These are phyloP conservation scores for Xylaria curta DNA, from an alignment of 495 filamentous ascomycete species.

Conservation along the genomic window DNA sequence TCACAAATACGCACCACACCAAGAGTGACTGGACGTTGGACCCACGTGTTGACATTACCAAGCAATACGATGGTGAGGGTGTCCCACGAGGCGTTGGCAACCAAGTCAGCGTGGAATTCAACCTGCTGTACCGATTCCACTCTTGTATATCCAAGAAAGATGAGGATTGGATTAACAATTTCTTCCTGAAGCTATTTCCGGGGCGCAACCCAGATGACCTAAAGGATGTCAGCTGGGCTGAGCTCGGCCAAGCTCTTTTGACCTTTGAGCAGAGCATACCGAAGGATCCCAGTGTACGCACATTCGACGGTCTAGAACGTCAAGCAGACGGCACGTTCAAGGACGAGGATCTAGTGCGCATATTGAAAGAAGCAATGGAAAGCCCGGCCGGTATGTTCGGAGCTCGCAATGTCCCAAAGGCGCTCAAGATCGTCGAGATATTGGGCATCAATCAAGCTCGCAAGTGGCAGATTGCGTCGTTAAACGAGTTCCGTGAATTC, in stretches of 20 bases:
- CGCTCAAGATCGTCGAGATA: conserved; percentile 74
- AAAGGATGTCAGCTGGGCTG: conserved; percentile 52
- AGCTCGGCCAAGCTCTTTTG: conserved; percentile 46
- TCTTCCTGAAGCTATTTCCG: conserved; percentile 64
- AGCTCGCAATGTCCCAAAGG: conserved; percentile 70
- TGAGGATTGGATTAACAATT: conserved; percentile 68
- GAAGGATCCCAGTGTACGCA: conserved; percentile 63
- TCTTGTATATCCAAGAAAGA: conserved; percentile 69
- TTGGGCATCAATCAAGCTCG: conserved; percentile 81
- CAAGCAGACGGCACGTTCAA: conserved; percentile 59
- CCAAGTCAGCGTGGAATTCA: conserved; percentile 79
- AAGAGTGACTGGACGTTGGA: conserved; percentile 79
- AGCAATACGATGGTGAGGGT: conserved; percentile 54
- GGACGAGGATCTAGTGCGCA: conserved; percentile 66
- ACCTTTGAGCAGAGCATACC: conserved; percentile 59
- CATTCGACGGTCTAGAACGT: conserved; percentile 66
- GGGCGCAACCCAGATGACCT: conserved; percentile 60
- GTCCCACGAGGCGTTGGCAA: conserved; percentile 74
- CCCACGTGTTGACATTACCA: conserved; percentile 67
- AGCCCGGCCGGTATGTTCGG: conserved; percentile 64
- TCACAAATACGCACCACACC: conserved; percentile 75
- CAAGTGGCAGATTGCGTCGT: conserved; percentile 74
- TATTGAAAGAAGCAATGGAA: conserved; percentile 68
- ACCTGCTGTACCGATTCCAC: conserved; percentile 78
- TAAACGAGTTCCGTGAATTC: conserved; percentile 84